Percentiles rank a stretch among this genome's conserved stretches.
These are phyloP conservation scores for Thermochaetoides thermophila DNA, from an alignment of 495 filamentous ascomycete species.

Conservation along the genomic window DNA sequence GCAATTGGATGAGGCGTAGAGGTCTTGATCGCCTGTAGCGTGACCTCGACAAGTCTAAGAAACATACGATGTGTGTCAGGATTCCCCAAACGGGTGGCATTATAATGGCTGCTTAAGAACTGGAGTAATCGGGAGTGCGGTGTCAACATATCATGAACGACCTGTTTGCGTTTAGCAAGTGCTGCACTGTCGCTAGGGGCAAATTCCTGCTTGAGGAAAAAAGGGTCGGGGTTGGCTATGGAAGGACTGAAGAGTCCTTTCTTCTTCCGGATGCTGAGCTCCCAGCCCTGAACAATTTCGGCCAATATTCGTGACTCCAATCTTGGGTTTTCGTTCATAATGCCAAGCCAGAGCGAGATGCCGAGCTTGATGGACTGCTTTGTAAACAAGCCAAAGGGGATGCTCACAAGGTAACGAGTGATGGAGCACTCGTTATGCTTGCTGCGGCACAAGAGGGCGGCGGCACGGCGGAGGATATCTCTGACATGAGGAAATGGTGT, in stretches of 20 bases:
- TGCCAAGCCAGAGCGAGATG: slow-evolving; percentile 86
- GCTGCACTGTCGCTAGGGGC: slow-evolving; percentile 71
- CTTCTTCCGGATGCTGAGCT: slow-evolving; percentile 55
- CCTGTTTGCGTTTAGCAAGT: slow-evolving; percentile 59
- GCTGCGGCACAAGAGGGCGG: slow-evolving; percentile 65
- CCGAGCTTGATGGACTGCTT: slow-evolving; percentile 93
- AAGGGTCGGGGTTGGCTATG: slow-evolving; percentile 71
- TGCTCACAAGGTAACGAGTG: slow-evolving; percentile 69
- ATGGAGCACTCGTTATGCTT: slow-evolving; percentile 58
- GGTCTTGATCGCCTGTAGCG: slow-evolving; percentile 52
- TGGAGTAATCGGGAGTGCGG: slow-evolving; percentile 79
- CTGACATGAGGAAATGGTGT: slow-evolving; percentile 63
- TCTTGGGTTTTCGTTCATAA: slow-evolving; percentile 88
- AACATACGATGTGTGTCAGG: slow-evolving; percentile 68
- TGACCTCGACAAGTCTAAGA: slow-evolving; percentile 59
- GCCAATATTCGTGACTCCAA: slow-evolving; percentile 70
- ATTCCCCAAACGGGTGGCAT: slow-evolving; percentile 68
- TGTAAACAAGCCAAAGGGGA: slow-evolving; percentile 84
- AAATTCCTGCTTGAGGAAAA: slow-evolving; percentile 83
- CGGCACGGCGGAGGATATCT: slow-evolving; percentile 66
- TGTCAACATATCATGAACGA: slow-evolving; percentile 60
- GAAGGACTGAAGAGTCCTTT: slow-evolving; percentile 67
- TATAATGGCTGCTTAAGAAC: slow-evolving; percentile 87
- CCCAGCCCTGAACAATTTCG: slow-evolving; percentile 79
- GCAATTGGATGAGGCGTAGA: slow-evolving; percentile 71